Percentiles rank a stretch among this genome's conserved stretches.
Evolutionary conservation across 495 filamentous ascomycete species (phyloP).

Genomic region (Annulohypoxylon nitens): DNA sequence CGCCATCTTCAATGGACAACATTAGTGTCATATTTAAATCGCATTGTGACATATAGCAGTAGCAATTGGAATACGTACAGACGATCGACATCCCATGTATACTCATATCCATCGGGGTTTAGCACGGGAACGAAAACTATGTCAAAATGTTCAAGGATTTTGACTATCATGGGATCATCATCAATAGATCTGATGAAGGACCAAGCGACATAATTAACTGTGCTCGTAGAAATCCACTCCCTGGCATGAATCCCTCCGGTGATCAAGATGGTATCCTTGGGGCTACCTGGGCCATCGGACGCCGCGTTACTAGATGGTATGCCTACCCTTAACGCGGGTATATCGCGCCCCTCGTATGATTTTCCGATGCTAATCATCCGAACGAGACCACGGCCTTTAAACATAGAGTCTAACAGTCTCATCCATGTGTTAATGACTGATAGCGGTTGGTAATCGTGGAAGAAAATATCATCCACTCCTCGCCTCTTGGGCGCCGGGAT

Average conservation of each 20-base stretch:
- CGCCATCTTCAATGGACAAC: slow-evolving; percentile 72
- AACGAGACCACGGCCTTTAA: slow-evolving; percentile 75
- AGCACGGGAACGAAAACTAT: slow-evolving; percentile 90
- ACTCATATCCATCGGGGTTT: slow-evolving; percentile 95
- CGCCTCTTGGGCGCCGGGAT: slow-evolving; percentile 39
- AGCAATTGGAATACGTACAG: slow-evolving; percentile 53
- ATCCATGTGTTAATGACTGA: slow-evolving; percentile 85
- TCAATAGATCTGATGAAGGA: slow-evolving; percentile 87
- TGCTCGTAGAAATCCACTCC: slow-evolving; percentile 96
- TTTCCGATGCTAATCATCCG: slow-evolving; percentile 79
- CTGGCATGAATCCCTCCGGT: slow-evolving; percentile 89
- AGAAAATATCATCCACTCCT: slow-evolving; percentile 78
- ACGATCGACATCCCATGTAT: slow-evolving; percentile 91
- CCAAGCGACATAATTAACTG: slow-evolving; percentile 91
- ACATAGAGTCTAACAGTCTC: slow-evolving; percentile 88
- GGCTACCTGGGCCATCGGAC: slow-evolving; percentile 53
- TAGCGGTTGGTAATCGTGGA: slow-evolving; percentile 86
- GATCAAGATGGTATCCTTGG: slow-evolving; percentile 81
- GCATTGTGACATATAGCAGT: background rate
- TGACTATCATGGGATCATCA: slow-evolving; percentile 73
- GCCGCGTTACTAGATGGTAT: slow-evolving; percentile 61
- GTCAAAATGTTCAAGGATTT: slow-evolving; percentile 83
- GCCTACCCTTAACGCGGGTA: slow-evolving; percentile 85
- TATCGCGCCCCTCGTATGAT: slow-evolving; percentile 88
- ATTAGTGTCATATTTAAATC: background rate